These are phyloP conservation scores for Cutaneotrichosporon dermatis DNA, from an alignment of 1,284 basidiomycete genomes.

Conservation along the genomic window DNA sequence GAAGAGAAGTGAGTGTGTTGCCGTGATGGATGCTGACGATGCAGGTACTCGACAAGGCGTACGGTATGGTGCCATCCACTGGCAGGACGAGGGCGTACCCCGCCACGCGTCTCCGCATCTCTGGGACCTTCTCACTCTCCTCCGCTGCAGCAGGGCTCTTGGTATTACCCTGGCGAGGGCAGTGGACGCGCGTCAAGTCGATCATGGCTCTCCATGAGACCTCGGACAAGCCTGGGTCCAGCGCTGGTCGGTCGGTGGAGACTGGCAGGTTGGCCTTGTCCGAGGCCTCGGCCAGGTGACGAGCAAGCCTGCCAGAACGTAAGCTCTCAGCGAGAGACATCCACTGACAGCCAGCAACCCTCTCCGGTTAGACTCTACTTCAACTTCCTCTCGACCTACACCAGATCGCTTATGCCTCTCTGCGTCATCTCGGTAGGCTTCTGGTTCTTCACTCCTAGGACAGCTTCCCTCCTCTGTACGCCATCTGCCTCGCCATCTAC, in stretches of 20 bases:
- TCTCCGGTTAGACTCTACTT: constrained; percentile 88
- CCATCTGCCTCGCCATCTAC: constrained; percentile 70
- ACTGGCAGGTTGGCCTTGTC: constrained; percentile 57
- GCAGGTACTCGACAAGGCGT: constrained; percentile 27
- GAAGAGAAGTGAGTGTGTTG: constrained; percentile 63
- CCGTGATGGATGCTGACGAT: not conserved
- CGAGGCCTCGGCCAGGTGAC: constrained; percentile 55
- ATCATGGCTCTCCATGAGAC: constrained; percentile 75
- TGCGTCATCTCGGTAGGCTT: constrained; percentile 40
- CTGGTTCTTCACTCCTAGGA: constrained; percentile 54
- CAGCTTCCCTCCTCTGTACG: constrained; percentile 74
- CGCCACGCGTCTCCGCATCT: constrained; percentile 64
- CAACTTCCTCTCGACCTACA: constrained; percentile 78
- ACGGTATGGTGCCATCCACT: constrained; percentile 55
- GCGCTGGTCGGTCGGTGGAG: constrained; percentile 38
- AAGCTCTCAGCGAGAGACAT: constrained; percentile 44
- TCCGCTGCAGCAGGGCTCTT: constrained; percentile 65
- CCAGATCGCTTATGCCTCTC: constrained; percentile 63
- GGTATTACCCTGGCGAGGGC: constrained; percentile 67
- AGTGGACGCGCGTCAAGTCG: constrained; percentile 73
- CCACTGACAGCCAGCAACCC: constrained; percentile 60
- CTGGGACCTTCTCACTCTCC: constrained; percentile 69
- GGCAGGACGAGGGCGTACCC: constrained; percentile 58
- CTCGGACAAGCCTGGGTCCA: constrained; percentile 52
- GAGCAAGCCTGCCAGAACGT: constrained; percentile 31